Conservation (phyloP, 441 rosid genomes). For the Theobroma grandiflorum region DNA sequence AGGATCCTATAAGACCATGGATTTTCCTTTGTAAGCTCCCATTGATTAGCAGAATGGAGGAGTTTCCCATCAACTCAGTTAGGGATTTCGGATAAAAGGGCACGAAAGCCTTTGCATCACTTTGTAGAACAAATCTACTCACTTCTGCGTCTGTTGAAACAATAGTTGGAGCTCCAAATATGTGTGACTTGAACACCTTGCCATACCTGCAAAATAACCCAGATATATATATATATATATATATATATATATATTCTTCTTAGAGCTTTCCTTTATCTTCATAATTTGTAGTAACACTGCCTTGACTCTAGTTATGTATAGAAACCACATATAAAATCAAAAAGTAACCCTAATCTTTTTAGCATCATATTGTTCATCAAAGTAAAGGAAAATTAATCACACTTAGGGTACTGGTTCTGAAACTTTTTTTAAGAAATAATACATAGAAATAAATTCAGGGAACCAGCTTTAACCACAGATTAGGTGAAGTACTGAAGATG, state of each 20-base stretch:
- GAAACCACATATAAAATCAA: not conserved
- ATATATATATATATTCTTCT: no score
- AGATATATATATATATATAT: not conserved
- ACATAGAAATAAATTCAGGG: no score
- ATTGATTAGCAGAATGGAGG: conserved; percentile 84
- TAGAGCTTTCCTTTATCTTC: not conserved
- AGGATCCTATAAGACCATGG: conserved; percentile 87
- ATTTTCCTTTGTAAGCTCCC: conserved; percentile 89
- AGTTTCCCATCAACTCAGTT: conserved; percentile 93
- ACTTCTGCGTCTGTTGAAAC: conserved; percentile 96
- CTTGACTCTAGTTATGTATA: no score
- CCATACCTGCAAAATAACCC: conserved; percentile 64
- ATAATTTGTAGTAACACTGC: not conserved
- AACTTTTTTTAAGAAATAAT: no score
- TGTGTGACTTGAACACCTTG: conserved; percentile 95
- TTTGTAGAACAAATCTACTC: conserved; percentile 80
- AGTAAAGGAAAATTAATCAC: not conserved
- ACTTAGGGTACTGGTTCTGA: not conserved
- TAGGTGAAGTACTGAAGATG: not conserved
- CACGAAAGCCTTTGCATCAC: conserved; percentile 81
- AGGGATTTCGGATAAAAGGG: conserved; percentile 94
- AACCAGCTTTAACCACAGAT: not conserved
- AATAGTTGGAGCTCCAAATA: conserved; percentile 83
- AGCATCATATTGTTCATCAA: not conserved
- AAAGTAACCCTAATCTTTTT: not conserved